Conservation (phyloP, 2,329 filamentous ascomycete genomes). For the Trichoderma brevicompactum region DNA sequence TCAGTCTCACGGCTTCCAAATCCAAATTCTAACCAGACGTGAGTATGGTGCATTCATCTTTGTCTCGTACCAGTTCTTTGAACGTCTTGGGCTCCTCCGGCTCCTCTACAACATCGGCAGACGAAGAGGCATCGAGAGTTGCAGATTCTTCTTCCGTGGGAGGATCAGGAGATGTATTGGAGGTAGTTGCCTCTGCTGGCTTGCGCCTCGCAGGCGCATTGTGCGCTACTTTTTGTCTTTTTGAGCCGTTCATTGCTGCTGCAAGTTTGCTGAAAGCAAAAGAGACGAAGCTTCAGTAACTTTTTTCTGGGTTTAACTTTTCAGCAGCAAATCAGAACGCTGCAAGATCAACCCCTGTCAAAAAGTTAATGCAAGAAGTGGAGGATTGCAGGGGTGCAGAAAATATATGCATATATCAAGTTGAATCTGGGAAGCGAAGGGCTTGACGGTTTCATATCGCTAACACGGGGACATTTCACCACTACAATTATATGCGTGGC, state of each 20-base stretch:
- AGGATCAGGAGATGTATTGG: constrained; percentile 32
- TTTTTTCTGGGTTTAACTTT: constrained; percentile 19
- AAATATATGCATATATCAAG: not conserved
- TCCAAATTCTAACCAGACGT: no score
- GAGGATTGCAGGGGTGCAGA: not conserved
- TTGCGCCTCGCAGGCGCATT: constrained; percentile 34
- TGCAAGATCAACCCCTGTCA: constrained; percentile 11
- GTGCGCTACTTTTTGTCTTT: constrained; percentile 49
- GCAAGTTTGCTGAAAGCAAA: constrained; percentile 23
- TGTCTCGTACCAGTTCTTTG: constrained; percentile 60
- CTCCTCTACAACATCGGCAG: constrained; percentile 40
- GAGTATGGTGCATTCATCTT: not conserved
- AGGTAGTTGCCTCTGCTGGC: constrained; percentile 9
- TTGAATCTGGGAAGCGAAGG: not conserved
- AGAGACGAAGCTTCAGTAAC: constrained; percentile 12
- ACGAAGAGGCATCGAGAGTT: constrained; percentile 42
- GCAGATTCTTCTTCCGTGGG: constrained; percentile 42
- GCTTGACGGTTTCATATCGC: not conserved
- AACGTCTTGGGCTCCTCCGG: constrained; percentile 61
- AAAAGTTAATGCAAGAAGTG: not conserved
- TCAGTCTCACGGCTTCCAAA: constrained; percentile 29
- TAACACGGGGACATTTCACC: not conserved
- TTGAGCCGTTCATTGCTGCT: constrained; percentile 44
- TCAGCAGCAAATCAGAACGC: constrained; percentile 22
- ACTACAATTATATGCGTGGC: no score